Evolutionary conservation across 1,284 basidiomycete species (phyloP).

Genomic region (Sporisorium reilianum): DNA sequence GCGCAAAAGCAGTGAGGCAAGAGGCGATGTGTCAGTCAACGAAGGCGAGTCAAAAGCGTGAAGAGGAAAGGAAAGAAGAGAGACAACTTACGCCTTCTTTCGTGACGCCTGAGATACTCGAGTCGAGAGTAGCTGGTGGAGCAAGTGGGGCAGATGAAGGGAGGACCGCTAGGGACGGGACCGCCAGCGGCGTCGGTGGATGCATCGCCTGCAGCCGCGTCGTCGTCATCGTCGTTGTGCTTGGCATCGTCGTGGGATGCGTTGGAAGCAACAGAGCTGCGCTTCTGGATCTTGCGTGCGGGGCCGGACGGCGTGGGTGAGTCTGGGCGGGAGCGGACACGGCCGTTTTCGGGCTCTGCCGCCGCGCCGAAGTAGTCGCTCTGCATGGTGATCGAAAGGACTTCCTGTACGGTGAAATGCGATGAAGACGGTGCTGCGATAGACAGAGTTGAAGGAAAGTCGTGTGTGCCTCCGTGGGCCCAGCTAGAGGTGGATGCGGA

Average conservation of each 20-base stretch:
- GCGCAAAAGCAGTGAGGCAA: neutral
- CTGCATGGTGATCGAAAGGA: slow-evolving; percentile 18
- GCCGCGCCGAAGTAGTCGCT: slow-evolving; percentile 51
- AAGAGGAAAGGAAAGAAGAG: neutral
- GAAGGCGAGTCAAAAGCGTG: too few relatives aligned
- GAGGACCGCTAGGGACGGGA: slow-evolving; percentile 57
- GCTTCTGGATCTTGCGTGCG: slow-evolving; percentile 45
- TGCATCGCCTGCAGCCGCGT: slow-evolving; percentile 15
- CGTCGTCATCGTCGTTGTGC: slow-evolving; percentile 22
- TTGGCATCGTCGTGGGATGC: slow-evolving; percentile 33
- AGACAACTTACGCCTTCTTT: slow-evolving; percentile 65
- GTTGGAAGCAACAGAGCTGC: slow-evolving; percentile 34
- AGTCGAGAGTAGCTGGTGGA: slow-evolving; percentile 67
- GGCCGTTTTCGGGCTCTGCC: slow-evolving; percentile 36
- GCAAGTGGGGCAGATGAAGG: slow-evolving; percentile 67
- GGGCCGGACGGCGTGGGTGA: slow-evolving; percentile 34
- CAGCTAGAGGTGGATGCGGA: neutral
- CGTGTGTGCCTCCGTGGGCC: neutral
- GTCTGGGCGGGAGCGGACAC: slow-evolving; percentile 33
- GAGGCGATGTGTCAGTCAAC: neutral
- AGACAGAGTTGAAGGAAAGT: neutral
- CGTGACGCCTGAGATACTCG: slow-evolving; percentile 67
- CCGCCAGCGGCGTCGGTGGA: slow-evolving; percentile 24
- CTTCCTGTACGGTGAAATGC: neutral
- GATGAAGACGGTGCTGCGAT: neutral